Base-by-base conservation (phyloP, 352 stramenopile genomes). In the Phytophthora aleatoria region DNA sequence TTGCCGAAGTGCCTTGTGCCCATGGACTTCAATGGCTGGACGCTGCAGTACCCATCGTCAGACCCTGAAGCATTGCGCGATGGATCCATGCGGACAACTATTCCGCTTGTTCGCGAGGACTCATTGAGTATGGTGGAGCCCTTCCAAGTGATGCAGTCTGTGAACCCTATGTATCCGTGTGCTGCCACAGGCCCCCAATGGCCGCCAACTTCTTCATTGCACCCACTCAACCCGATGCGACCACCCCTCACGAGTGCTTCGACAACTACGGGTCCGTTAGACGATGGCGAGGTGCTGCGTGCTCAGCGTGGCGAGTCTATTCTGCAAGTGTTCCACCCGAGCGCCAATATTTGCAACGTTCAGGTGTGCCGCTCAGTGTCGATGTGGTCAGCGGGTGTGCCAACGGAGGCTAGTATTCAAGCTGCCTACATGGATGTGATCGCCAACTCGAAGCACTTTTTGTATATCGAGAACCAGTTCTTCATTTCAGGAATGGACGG, bases 381-480 rank as follows among this genome's bases (percentile, higher is more conserved):
- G 1, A 86, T 92, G 78, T 97, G 89, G 89, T 97, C 89, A 1
- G 86, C 83, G 1, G 89, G 89, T 36, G 86, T 94, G 3, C 80
- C 80, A 11, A 93, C 85, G 1, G 89, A 97, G 64, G 71, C 69
- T 26, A 95, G 86, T 57, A 93, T 95, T 60, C 87, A 95, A 42
- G 71, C 77, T 42, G 89, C 89, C 15, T 97, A 95, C 56, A 80
- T 93, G 50, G 84, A 95, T 50, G 64, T 90, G 20, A 97, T 97
- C 66, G 65, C 75, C 1, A 87, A 89, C 45, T 74, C 88, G 3
- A 79, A 92, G 31, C 86, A 94, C 59, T 97, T 79, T 38, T 67
- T 98, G 45, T 98, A 98, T 77, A 96, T 98, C 48, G 92, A 98
- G 67, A 97, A 97, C 66, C 89, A 97, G 68, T 97, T 96, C 57